Base-by-base conservation (phyloP, 2,329 filamentous ascomycete species). In the Dactylellina parvicollis region DNA sequence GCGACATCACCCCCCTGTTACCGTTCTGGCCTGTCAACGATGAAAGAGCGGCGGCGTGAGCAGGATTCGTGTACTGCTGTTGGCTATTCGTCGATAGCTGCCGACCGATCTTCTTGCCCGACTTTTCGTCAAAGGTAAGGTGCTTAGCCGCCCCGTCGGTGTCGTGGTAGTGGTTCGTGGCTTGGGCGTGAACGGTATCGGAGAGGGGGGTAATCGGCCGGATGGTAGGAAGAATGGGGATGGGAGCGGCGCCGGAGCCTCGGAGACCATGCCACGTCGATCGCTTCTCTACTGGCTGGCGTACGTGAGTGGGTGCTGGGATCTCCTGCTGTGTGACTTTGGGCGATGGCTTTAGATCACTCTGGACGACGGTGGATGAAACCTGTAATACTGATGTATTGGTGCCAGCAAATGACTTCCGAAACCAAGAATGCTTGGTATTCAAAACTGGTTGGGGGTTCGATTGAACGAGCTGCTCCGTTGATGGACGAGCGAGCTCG, bases 171-270 rank as follows among this genome's bases (percentile, higher is more conserved):
- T 75, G 54, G 75, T 70, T 78, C 3, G 76, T 75, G 26, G 91
- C 93, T 81, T 96, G 92, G 26, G 93, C 95, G 64, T 89, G 96
- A 47, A 96, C 92, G 56, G 92, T 87, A 81, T 97, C 93, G 4
- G 93, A 95, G n/a, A 98, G 81, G n/a, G 95, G 95, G 36, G 95
- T 98, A 56, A 98, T 93, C 10, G 95, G 94, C 75, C 90, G 88
- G 78, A 98, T 96, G 0, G 93, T 96, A 10, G 95, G 95, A 52
- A 99, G 84, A 75, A 99, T 99, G 7, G 92, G 92, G 87, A 99
- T 99, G 3, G 95, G 95, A 52, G 92, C 92, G 74, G 87, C 89
- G 44, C 90, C 90, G 30, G 76, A 75, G 55, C 65, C 60, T 47
- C 77, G 75, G 24, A 75, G 77, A 9, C 76, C 76, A 61, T 78